These are phyloP conservation scores for Byssochlamys sp. DNA, from an alignment of 2,329 filamentous ascomycete genomes.

Conservation along the genomic window DNA sequence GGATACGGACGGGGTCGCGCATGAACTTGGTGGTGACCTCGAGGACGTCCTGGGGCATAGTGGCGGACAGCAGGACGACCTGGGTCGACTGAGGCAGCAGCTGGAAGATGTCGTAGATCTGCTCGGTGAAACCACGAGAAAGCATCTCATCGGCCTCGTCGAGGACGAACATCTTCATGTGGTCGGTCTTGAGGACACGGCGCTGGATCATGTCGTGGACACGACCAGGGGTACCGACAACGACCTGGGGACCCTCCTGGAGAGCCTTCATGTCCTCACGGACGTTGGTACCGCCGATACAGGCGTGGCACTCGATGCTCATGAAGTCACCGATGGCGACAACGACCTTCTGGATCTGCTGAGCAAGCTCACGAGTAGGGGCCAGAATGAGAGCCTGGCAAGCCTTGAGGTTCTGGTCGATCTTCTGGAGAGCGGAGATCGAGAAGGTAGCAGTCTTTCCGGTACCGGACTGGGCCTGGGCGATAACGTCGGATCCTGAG, in stretches of 20 bases:
- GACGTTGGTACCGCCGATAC: constrained; percentile 96
- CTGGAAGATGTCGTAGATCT: constrained; percentile 99
- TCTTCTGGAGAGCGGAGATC: constrained; percentile 96
- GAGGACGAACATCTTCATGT: constrained; percentile 99
- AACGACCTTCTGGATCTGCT: constrained; percentile 99
- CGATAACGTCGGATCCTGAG: constrained; percentile 91
- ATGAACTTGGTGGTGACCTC: constrained; percentile 99
- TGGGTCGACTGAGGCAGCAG: constrained; percentile 95
- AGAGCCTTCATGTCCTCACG: constrained; percentile 98
- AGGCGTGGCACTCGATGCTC: constrained; percentile 97
- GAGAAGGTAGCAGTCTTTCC: constrained; percentile 99
- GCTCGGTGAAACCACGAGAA: constrained; percentile 90
- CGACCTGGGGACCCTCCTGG: constrained; percentile 88
- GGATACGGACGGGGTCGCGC: constrained; percentile 95
- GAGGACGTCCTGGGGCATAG: constrained; percentile 96
- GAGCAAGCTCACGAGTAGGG: constrained; percentile 93
- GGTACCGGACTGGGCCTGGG: constrained; percentile 98
- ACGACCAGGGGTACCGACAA: constrained; percentile 95
- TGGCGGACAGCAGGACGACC: constrained; percentile 94
- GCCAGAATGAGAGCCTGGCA: constrained; percentile 98
- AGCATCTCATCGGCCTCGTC: constrained; percentile 99
- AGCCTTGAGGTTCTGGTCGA: constrained; percentile 86
- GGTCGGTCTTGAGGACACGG: constrained; percentile 88
- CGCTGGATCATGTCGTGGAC: constrained; percentile 99
- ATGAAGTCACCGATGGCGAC: constrained; percentile 99